Base-by-base conservation (phyloP, 2,329 filamentous ascomycete genomes). In the Malbranchea cinnamomea region DNA sequence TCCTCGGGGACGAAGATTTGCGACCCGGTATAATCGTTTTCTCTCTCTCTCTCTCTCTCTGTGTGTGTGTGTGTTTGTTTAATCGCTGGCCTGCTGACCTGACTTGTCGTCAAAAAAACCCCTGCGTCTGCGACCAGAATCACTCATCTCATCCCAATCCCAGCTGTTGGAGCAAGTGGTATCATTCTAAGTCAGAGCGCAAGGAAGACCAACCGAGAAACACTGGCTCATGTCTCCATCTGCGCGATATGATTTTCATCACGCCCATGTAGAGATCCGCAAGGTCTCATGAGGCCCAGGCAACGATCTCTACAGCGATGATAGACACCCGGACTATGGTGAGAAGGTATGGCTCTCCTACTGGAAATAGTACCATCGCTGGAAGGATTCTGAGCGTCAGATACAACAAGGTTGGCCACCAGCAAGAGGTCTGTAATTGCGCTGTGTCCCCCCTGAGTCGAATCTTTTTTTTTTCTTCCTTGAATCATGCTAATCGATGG, bases 1-100 rank as follows among this genome's bases (percentile, higher is more conserved):
- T 39, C 14, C 13, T 30, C 23, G 13, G 33, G 6, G 37, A 39
- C 22, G 18, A 11, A 2, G 36, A 31, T 6, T 21, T 38, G 17
- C 24, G 15, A 3, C 30, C 27, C n/a, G 33, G 28, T 11, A 33
- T 38, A 30, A 7, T 10, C 14, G 6, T 16, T 28, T 15, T 16
- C n/a, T 27, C 25, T 9, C 26, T 4, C 11, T 17, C 3, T 5
- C 10, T 5, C 8, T 16, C 10, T 15, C 8, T 28, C 4, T 17
- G n/a, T 10, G n/a, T 10, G 15, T 4, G 11, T 3, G 4, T 10
- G 16, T 18, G 15, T 16, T 28, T 4, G 15, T 16, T 27, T n/a
- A n/a, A n/a, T n/a, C n/a, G n/a, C n/a, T n/a, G n/a, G n/a, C n/a
- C n/a, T n/a, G n/a, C n/a, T n/a, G n/a, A n/a, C n/a, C n/a, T n/a